A percentile compares a stretch with the other conserved stretches of the same genome.
phyloP scores from a whole-genome alignment of 495 filamentous ascomycete species.

The Paragyromitra xinjiangensis region DNA sequence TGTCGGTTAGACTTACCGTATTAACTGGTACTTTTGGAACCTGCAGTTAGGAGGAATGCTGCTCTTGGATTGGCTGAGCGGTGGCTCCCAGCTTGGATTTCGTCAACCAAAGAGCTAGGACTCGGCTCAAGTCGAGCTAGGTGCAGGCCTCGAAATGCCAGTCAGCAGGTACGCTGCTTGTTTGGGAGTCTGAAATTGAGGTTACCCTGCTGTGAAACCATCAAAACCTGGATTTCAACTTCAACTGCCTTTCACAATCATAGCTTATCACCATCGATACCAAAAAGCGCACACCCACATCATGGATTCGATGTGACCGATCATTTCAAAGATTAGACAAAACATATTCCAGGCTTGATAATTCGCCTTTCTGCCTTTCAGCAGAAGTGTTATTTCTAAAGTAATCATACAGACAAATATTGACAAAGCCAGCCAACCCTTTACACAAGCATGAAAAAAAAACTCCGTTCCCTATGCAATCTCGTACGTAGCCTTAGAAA shows the following conservation, averaged over 20 bases:
- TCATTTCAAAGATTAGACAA: slow-evolving; percentile 17
- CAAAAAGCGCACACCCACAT: slow-evolving; percentile 16
- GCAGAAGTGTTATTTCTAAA: slow-evolving; percentile 41
- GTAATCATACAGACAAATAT: slow-evolving; percentile 42
- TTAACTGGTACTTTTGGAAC: not conserved
- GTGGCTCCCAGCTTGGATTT: too few relatives aligned
- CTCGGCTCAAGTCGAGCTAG: not conserved
- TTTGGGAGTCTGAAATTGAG: not conserved
- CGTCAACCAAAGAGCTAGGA: too few relatives aligned
- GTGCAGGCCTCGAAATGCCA: not conserved
- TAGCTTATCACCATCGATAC: slow-evolving; percentile 39
- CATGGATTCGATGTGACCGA: slow-evolving; percentile 8
- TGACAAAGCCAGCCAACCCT: slow-evolving; percentile 35
- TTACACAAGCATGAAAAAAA: slow-evolving; percentile 22
- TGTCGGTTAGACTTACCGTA: slow-evolving; percentile 9
- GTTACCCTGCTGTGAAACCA: slow-evolving; percentile 48
- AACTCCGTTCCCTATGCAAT: slow-evolving; percentile 53
- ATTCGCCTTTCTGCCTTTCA: slow-evolving; percentile 10
- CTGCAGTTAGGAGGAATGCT: not conserved
- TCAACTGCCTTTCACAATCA: slow-evolving; percentile 36
- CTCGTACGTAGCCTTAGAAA: slow-evolving; percentile 45
- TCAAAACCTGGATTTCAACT: slow-evolving; percentile 37
- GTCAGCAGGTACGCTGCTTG: not conserved
- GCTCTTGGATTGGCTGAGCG: too few relatives aligned
- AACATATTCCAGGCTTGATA: slow-evolving; percentile 12